Evolutionary conservation across 257 asterid genomes (phyloP).

Genomic region (Orobanche coerulescens): DNA sequence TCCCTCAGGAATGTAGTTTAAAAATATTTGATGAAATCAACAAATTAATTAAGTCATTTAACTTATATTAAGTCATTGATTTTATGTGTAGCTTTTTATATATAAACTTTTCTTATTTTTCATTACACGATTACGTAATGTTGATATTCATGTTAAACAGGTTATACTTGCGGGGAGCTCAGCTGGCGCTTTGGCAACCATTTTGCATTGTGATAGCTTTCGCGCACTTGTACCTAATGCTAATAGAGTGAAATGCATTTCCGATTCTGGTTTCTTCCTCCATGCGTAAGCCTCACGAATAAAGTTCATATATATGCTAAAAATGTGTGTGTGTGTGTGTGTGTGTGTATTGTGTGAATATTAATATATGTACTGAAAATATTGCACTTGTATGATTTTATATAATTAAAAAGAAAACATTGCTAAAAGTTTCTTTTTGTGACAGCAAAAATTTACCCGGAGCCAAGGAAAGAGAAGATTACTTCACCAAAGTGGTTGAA

Average conservation of each 20-base stretch:
- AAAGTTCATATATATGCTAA: background rate
- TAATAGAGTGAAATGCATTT: constrained; percentile 26
- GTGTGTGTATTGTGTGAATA: too few species aligned
- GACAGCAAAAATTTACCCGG: constrained; percentile 15
- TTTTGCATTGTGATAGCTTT: constrained; percentile 30
- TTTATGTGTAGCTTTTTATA: too few species aligned
- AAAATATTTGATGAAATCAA: background rate
- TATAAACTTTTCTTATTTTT: too few species aligned
- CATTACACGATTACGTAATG: too few species aligned
- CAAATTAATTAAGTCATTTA: too few species aligned
- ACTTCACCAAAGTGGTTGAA: background rate
- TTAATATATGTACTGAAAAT: too few species aligned
- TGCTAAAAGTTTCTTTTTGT: background rate
- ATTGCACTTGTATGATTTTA: too few species aligned
- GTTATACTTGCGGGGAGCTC: constrained; percentile 31
- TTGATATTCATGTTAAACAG: too few species aligned
- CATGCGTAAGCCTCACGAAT: background rate
- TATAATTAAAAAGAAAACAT: background rate
- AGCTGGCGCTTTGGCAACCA: constrained; percentile 32
- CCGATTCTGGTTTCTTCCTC: constrained; percentile 7
- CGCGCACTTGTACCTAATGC: constrained; percentile 15
- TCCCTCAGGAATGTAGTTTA: too few species aligned
- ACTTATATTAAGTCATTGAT: too few species aligned
- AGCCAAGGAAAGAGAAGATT: background rate
- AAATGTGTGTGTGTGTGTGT: too few species aligned